Evolutionary conservation across 768 basidiomycete species (phyloP), one percentile per base, ranked within the genome.

Genomic region (Tulasnella sp.): DNA sequence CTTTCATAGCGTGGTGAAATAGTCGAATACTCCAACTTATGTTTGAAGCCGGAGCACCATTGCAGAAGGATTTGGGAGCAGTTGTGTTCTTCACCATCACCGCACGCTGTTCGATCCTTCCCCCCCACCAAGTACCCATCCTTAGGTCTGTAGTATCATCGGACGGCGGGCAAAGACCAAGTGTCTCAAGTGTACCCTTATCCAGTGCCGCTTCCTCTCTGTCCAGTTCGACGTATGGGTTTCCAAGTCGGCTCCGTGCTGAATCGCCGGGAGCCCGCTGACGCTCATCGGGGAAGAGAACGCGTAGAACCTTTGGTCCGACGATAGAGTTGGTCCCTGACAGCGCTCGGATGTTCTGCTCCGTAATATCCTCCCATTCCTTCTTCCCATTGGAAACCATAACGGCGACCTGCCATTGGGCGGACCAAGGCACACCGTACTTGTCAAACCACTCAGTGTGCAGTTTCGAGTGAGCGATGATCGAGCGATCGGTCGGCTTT

Each of bases 161-260:
- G 31, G 87, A 86, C 7, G 1, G 41, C 0, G 42, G 16, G 11
- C 22, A 22, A 74, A 88, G 86, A 0, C 90, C 91, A 7, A 92
- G 83, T 22, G 88, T 88, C 4, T 86, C 86, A 16, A 83, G 84
- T 0, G 84, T 83, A 77, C 88, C 81, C 6, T 85, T 77, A 0
- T 40, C 31, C 6, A 91, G 84, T 6, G 86, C 85, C 1, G 84
- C 82, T 48, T 90, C 88, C 83, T 94, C 93, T 6, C 82, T 84
- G 82, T 93, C 92, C 5, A 93, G 85, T 83, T 93, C 91, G 64
- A 84, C 83, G 92, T 92, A 94, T 0, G 60, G 77, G 28, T 69
- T 78, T 60, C 46, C 46, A 3, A n/a, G 31, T 64, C 60, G n/a
- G 22, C 11, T n/a, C 5, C 31, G 50, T 7, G 77, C 18, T 40